Conservation (phyloP, 345 rosid genomes). For the Eucalyptus pauciflora region DNA sequence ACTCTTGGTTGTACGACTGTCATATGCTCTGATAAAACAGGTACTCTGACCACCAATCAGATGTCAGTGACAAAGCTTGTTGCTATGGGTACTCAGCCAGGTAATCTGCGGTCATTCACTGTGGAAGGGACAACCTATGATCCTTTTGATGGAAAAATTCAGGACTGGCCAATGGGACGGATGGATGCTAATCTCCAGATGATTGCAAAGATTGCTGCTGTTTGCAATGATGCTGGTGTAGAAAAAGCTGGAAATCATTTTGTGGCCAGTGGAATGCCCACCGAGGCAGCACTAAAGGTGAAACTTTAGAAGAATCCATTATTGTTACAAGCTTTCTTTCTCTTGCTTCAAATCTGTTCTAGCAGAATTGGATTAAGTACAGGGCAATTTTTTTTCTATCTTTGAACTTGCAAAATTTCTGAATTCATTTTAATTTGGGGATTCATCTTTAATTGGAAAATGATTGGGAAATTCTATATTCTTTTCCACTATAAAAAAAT, state of each 20-base stretch:
- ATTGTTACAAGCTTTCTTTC: neutral
- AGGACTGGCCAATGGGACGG: conserved; percentile 51
- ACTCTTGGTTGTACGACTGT: conserved; percentile 96
- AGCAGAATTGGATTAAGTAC: neutral
- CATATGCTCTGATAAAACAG: conserved; percentile 90
- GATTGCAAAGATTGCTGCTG: conserved; percentile 81
- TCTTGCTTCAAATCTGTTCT: neutral
- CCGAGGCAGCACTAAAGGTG: conserved; percentile 99
- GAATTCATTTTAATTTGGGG: neutral
- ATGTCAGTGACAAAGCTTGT: conserved; percentile 82
- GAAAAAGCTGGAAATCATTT: conserved; percentile 58
- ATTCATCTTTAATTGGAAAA: neutral
- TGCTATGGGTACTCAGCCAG: conserved; percentile 69
- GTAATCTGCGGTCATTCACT: conserved; percentile 55
- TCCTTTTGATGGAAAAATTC: conserved; percentile 79
- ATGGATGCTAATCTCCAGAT: conserved; percentile 87
- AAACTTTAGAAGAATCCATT: neutral
- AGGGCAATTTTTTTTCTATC: neutral
- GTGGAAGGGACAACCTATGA: conserved; percentile 80
- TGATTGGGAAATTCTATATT: neutral
- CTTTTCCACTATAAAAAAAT: neutral
- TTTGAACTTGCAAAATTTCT: neutral
- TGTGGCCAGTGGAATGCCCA: conserved; percentile 69
- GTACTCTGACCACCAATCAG: conserved; percentile 89
- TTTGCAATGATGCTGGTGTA: conserved; percentile 84